These are phyloP conservation scores for Ploettnerulaceae sp. DNA, from an alignment of 2,329 filamentous ascomycete genomes.

Conservation along the genomic window DNA sequence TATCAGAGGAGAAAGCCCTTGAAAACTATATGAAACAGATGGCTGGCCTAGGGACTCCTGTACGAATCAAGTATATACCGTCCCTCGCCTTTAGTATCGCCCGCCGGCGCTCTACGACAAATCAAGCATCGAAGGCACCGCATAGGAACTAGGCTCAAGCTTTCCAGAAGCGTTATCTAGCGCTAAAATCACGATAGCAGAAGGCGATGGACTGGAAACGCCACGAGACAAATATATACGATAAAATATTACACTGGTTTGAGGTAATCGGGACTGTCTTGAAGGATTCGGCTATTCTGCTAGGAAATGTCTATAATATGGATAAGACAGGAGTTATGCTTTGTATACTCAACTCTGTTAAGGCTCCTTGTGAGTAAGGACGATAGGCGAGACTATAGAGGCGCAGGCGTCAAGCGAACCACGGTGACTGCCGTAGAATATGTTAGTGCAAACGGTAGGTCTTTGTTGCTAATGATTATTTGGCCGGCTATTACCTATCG, in stretches of 20 bases:
- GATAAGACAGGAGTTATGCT: constrained; percentile 29
- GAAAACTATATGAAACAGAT: constrained; percentile 13
- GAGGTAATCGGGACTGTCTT: constrained; percentile 29
- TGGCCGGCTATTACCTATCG: constrained; percentile 29
- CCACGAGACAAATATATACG: constrained; percentile 20
- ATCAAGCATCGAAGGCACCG: constrained; percentile 19
- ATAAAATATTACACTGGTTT: constrained; percentile 35
- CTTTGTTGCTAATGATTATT: constrained; percentile 28
- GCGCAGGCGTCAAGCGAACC: constrained; percentile 28
- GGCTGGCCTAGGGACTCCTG: constrained; percentile 14
- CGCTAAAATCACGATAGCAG: constrained; percentile 18
- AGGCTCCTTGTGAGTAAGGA: constrained; percentile 32
- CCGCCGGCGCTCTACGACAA: constrained; percentile 12
- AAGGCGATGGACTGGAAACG: constrained; percentile 19
- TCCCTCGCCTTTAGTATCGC: constrained; percentile 16
- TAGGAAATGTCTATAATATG: constrained; percentile 26
- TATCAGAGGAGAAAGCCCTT: constrained; percentile 29
- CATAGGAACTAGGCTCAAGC: constrained; percentile 21
- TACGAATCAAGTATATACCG: constrained; percentile 18
- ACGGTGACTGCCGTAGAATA: constrained; percentile 18
- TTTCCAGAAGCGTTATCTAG: constrained; percentile 23
- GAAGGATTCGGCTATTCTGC: constrained; percentile 13
- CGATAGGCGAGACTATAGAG: constrained; percentile 26
- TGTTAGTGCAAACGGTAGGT: constrained; percentile 27
- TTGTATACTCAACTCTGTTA: constrained; percentile 27